Base-by-base conservation (phyloP, 2,329 filamentous ascomycete genomes). In the Sporothrix variecibatus region DNA sequence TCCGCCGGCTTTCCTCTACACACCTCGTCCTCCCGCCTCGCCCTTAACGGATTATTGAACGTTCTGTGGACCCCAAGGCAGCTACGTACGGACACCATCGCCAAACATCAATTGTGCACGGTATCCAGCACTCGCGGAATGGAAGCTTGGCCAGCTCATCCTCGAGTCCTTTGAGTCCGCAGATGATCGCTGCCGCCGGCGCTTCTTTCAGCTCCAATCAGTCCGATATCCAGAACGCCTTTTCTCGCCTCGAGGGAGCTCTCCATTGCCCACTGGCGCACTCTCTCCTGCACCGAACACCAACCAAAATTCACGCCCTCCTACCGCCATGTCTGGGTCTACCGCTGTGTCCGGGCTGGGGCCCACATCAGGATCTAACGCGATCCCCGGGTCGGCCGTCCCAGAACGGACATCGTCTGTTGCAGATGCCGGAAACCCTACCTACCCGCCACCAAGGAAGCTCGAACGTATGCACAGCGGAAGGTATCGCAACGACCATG, bases 41-140 rank as follows among this genome's bases (percentile, higher is more conserved):
- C 79, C 56, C 78, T 85, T 34, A 83, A 81, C 73, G 82, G 81
- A 81, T 86, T 70, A 81, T 86, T 75, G 88, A 89, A 78, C 85
- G 87, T 77, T 80, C 85, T n/a, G 82, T 86, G 75, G 89, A 91
- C 77, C 85, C 84, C 67, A 91, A 90, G 80, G 82, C 83, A 60
- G 84, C 84, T 46, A 80, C 85, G 31, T 91, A 98, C 86, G 94
- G 93, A 75, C 95, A 99, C 82, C 94, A 98, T 83, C 92, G 96
- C 73, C 94, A 99, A 84, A 97, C 95, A 0, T 98, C 95, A 68
- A 98, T 98, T 78, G 95, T 98, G 74, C 94, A 98, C 89, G 95
- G 96, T 79, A 91, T 97, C 78, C 95, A 97, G 82, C 96, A 99
- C 89, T 89, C 89, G 79, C 87, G 95, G 83, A 97, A 97, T 87